Conservation (phyloP, 2,329 filamentous ascomycete genomes). For the Rosellinia necatrix region DNA sequence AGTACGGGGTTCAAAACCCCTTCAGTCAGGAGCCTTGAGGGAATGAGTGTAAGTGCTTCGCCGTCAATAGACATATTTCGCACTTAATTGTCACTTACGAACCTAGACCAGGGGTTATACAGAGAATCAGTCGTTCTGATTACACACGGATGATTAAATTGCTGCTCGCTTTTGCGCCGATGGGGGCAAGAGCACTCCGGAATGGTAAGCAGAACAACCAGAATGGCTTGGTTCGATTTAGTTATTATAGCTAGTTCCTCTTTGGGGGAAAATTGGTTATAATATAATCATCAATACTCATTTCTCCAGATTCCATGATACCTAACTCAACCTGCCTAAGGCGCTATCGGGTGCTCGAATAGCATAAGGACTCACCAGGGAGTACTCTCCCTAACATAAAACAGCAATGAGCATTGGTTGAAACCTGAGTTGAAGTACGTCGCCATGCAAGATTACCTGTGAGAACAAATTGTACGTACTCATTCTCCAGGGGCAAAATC, state of each 20-base stretch:
- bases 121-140: not conserved
- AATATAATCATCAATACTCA: not conserved
- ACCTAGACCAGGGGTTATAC: conserved; percentile 2
- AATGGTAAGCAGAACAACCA: not conserved
- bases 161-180: not conserved
- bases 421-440: too few species aligned
- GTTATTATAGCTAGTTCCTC: not conserved
- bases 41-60: conserved; percentile 10
- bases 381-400: too few species aligned
- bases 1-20: not conserved
- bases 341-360: not conserved
- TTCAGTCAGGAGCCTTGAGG: not conserved
- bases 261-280: not conserved
- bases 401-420: too few species aligned
- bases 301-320: not conserved
- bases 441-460: too few species aligned
- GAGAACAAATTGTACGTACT: too few species aligned
- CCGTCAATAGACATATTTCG: conserved; percentile 1
- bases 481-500: too few species aligned
- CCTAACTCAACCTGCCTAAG: not conserved
- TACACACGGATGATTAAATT: not conserved
- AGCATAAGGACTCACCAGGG: too few species aligned
- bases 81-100: conserved; percentile 11
- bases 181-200: not conserved
- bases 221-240: not conserved